These are phyloP conservation scores for Fusarium beomiforme DNA, from an alignment of 2,329 filamentous ascomycete genomes.

Conservation along the genomic window DNA sequence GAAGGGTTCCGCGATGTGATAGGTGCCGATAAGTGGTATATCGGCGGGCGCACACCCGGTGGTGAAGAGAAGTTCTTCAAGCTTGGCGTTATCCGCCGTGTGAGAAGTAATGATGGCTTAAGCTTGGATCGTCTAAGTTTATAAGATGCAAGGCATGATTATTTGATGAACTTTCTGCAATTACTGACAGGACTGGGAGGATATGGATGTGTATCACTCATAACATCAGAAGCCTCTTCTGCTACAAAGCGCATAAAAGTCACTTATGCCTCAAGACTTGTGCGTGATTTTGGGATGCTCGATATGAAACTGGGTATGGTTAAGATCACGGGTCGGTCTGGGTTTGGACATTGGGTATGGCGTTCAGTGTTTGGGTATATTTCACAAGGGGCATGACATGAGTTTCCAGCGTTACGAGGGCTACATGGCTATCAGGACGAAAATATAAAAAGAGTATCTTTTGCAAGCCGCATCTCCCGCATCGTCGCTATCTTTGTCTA, in stretches of 20 bases:
- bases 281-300: background rate
- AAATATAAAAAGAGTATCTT: constrained; percentile 36
- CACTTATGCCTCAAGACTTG: constrained; percentile 6
- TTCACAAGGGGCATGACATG: constrained; percentile 8
- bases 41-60: constrained; percentile 77
- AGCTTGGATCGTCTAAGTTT: constrained; percentile 80
- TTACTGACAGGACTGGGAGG: background rate
- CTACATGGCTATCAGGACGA: constrained; percentile 19
- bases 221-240: constrained; percentile 11
- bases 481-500: constrained; percentile 45
- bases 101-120: constrained; percentile 77
- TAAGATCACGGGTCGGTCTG: constrained; percentile 5
- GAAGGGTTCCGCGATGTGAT: constrained; percentile 80
- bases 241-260: constrained; percentile 22
- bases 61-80: constrained; percentile 88
- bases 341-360: constrained; percentile 21
- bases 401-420: constrained; percentile 11
- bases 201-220: constrained; percentile 2
- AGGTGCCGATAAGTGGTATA: constrained; percentile 83
- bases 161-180: background rate
- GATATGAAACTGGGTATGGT: constrained; percentile 24
- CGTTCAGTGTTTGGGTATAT: constrained; percentile 26
- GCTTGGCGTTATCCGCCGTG: constrained; percentile 77
- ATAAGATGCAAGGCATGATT: constrained; percentile 53
- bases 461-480: constrained; percentile 1